These are phyloP conservation scores for Prosopis cineraria DNA, from an alignment of 306 rosid genomes.

Conservation along the genomic window DNA sequence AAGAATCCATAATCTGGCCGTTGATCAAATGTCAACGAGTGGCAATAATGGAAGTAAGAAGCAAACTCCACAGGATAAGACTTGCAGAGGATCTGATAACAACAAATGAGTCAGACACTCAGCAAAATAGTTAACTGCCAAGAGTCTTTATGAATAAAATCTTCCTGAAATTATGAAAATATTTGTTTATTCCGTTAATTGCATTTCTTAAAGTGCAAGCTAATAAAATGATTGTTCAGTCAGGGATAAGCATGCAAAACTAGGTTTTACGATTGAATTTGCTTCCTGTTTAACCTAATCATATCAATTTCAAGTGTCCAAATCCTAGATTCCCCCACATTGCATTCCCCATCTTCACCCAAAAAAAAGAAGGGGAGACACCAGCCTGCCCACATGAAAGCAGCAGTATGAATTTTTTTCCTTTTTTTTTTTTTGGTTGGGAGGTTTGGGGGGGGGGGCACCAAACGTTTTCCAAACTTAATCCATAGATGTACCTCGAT, in stretches of 20 bases:
- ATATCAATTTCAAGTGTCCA: slow-evolving; percentile 7
- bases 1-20: slow-evolving; percentile 72
- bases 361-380: neutral
- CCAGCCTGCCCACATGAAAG: slow-evolving; percentile 7
- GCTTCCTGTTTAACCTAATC: slow-evolving; percentile 31
- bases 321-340: neutral
- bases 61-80: slow-evolving; percentile 70
- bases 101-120: slow-evolving; percentile 31
- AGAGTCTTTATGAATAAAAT: slow-evolving; percentile 23
- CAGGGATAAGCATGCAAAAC: slow-evolving; percentile 5
- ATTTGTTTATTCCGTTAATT: slow-evolving; percentile 7
- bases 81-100: slow-evolving; percentile 60
- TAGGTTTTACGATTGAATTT: slow-evolving; percentile 2
- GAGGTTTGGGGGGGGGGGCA: neutral
- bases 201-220: slow-evolving; percentile 3
- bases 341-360: neutral
- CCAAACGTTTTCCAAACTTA: slow-evolving; percentile 12
- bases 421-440: neutral
- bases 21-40: slow-evolving; percentile 72
- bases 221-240: slow-evolving; percentile 25
- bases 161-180: slow-evolving; percentile 2
- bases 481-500: slow-evolving; percentile 55
- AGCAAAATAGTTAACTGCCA: slow-evolving; percentile 25
- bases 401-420: neutral
- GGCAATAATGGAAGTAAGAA: slow-evolving; percentile 75